These are phyloP conservation scores for Fusarium fracticaudum DNA, from an alignment of 2,329 filamentous ascomycete genomes.

Conservation along the genomic window DNA sequence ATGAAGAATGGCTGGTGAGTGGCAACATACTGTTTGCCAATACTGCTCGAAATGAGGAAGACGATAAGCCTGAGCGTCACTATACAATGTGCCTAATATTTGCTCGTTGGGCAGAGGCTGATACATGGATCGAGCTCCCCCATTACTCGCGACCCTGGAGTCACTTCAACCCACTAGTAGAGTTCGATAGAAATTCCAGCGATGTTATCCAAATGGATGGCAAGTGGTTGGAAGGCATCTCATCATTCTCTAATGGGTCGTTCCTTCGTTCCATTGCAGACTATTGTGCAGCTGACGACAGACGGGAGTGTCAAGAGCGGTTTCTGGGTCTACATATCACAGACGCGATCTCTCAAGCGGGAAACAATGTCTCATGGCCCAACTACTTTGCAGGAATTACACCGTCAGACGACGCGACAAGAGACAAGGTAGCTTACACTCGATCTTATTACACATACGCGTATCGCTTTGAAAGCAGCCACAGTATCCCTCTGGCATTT, in stretches of 20 bases:
- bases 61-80: neutral
- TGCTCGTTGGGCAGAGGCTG: neutral
- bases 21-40: neutral
- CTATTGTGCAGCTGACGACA: neutral
- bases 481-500: accelerated
- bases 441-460: neutral
- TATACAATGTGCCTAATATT: neutral
- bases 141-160: neutral
- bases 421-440: neutral
- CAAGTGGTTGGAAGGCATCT: neutral
- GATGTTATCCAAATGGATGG: neutral
- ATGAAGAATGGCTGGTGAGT: neutral
- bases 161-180: too few species aligned
- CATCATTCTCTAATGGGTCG: neutral
- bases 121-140: neutral
- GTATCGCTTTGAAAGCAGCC: neutral
- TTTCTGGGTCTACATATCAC: neutral
- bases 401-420: too few species aligned
- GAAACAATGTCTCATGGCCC: neutral
- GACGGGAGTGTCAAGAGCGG: neutral
- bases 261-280: neutral
- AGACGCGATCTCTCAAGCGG: neutral
- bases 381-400: too few species aligned
- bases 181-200: neutral
- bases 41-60: too few species aligned